Evolutionary conservation across 1,284 basidiomycete species (phyloP).

Genomic region (Chalciporus sp.): DNA sequence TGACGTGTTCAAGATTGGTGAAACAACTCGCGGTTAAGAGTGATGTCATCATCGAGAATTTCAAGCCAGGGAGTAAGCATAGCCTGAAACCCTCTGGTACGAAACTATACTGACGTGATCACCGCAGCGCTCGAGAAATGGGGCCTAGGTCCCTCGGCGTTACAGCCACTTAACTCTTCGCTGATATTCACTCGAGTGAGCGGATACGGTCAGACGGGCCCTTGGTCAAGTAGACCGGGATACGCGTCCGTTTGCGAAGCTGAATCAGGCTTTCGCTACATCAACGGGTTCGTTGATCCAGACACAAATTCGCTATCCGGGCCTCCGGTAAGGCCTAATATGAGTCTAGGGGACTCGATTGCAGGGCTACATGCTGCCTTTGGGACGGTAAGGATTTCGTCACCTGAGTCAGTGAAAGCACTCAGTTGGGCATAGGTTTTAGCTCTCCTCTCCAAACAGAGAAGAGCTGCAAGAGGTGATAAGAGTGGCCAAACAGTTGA

Average conservation of each 20-base stretch:
- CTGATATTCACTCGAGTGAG: slow-evolving; percentile 74
- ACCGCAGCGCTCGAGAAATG: slow-evolving; percentile 65
- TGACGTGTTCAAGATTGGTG: slow-evolving; percentile 50
- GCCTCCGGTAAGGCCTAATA: slow-evolving; percentile 68
- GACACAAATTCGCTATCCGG: slow-evolving; percentile 55
- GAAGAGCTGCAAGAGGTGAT: slow-evolving; percentile 39
- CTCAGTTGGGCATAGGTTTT: slow-evolving; percentile 51
- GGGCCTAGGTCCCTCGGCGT: slow-evolving; percentile 57
- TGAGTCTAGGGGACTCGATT: slow-evolving; percentile 70
- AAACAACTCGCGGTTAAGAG: slow-evolving; percentile 59
- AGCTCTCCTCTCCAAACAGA: slow-evolving; percentile 63
- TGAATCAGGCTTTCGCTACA: slow-evolving; percentile 71
- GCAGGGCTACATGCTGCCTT: slow-evolving; percentile 73
- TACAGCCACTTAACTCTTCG: slow-evolving; percentile 59
- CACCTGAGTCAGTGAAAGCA: background rate
- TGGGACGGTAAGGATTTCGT: slow-evolving; percentile 53
- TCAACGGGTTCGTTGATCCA: slow-evolving; percentile 64
- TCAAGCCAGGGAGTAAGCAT: slow-evolving; percentile 68
- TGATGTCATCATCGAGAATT: slow-evolving; percentile 71
- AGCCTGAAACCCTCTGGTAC: background rate
- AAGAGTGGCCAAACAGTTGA: slow-evolving; percentile 62
- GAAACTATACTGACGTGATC: slow-evolving; percentile 5
- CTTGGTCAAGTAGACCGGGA: slow-evolving; percentile 67
- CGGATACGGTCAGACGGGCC: slow-evolving; percentile 73
- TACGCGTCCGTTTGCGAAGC: slow-evolving; percentile 76